phyloP scores from a whole-genome alignment of 2,329 filamentous ascomycete species.

The Lojkania enalia region DNA sequence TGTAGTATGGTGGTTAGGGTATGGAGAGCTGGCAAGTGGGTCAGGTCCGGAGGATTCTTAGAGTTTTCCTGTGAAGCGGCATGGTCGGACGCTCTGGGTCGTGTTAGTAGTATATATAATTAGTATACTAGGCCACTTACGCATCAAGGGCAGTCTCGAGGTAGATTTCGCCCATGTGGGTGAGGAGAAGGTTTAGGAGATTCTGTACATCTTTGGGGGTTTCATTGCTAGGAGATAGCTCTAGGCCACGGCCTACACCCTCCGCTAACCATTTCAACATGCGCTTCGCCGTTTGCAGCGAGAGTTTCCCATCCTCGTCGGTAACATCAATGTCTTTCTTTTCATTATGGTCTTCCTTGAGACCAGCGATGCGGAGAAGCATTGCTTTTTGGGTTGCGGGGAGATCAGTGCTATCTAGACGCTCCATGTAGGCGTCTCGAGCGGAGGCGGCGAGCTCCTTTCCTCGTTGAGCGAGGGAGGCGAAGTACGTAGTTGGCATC shows the following conservation, averaged over 20 bases:
- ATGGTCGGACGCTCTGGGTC: conserved; percentile 59
- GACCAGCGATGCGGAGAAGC: conserved; percentile 84
- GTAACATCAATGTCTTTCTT: conserved; percentile 88
- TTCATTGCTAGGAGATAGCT: conserved; percentile 84
- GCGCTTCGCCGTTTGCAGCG: conserved; percentile 85
- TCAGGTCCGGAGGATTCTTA: conserved; percentile 85
- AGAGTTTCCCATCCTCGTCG: conserved; percentile 84
- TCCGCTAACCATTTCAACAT: conserved; percentile 99
- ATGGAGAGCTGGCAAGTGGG: conserved; percentile 77
- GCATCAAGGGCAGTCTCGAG: conserved; percentile 67
- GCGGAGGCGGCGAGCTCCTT: conserved; percentile 86
- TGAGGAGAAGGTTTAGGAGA: conserved; percentile 79
- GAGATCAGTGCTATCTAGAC: conserved; percentile 84
- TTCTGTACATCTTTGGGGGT: conserved; percentile 92
- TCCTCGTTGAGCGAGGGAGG: conserved; percentile 84
- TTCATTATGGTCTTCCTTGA: conserved; percentile 73
- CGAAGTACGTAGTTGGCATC: conserved; percentile 88
- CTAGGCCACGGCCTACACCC: conserved; percentile 85
- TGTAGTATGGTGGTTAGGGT: conserved; percentile 87
- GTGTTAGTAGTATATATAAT: conserved; percentile 17
- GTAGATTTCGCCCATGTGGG: conserved; percentile 84
- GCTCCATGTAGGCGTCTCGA: conserved; percentile 87
- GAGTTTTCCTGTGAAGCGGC: conserved; percentile 76
- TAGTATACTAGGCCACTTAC: conserved; percentile 33
- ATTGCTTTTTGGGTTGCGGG: conserved; percentile 87